A percentile compares a stretch with the other conserved stretches of the same genome.
These are phyloP conservation scores for Calonectria pteridis DNA, from an alignment of 2,329 filamentous ascomycete species.

Conservation along the genomic window DNA sequence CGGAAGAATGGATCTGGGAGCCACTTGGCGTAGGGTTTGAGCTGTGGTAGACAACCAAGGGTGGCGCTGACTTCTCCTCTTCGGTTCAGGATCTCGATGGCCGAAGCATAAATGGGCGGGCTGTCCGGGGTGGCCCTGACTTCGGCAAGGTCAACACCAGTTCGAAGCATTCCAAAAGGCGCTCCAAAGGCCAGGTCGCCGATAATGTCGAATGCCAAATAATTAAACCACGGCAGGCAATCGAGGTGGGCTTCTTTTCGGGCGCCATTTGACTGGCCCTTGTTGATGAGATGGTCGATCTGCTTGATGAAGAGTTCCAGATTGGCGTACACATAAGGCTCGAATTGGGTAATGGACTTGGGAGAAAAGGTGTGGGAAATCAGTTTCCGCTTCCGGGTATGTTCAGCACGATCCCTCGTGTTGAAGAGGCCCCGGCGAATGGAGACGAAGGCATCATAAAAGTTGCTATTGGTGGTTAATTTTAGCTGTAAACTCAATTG, in stretches of 20 bases:
- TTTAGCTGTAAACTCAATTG: accelerated
- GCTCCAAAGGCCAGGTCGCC: conserved; percentile 64
- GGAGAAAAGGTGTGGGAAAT: conserved; percentile 88
- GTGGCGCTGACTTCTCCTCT: conserved; percentile 88
- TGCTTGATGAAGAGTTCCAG: conserved; percentile 79
- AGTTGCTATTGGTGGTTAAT: conserved; percentile 67
- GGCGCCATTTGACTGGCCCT: conserved; percentile 64
- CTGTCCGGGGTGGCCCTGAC: conserved; percentile 72
- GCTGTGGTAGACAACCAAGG: conserved; percentile 77
- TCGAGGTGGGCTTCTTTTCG: conserved; percentile 75
- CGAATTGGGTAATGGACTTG: conserved; percentile 85
- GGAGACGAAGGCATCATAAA: conserved; percentile 92
- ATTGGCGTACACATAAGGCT: conserved; percentile 88
- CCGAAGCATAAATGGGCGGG: conserved; percentile 77
- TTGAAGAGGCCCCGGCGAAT: conserved; percentile 91
- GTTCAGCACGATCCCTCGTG: conserved; percentile 83
- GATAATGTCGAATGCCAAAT: conserved; percentile 66
- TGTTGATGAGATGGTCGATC: conserved; percentile 73
- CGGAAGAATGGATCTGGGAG: conserved; percentile 87
- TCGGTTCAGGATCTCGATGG: conserved; percentile 90
- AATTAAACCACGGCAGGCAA: conserved; percentile 79
- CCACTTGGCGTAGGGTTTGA: conserved; percentile 85
- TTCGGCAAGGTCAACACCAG: conserved; percentile 82
- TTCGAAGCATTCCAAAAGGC: conserved; percentile 76
- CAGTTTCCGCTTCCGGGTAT: conserved; percentile 90